A percentile compares a stretch with the other conserved stretches of the same genome.
Evolutionary conservation across 148 eudicot genomes (phyloP).

Genomic region (Rhododendron simsii): DNA sequence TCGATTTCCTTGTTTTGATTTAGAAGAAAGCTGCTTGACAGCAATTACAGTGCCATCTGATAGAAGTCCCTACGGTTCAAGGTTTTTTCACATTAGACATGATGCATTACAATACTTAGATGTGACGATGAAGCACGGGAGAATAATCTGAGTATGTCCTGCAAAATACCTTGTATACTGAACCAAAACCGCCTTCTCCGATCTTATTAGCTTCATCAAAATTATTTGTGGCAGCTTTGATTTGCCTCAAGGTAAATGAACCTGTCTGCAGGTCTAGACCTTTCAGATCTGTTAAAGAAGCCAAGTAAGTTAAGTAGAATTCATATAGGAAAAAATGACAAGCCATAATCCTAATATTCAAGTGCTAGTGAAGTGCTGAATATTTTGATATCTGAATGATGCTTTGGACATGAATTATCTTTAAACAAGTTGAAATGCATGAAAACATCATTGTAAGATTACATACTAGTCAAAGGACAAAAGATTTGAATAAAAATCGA

Average conservation of each 20-base stretch:
- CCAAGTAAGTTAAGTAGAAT: neutral
- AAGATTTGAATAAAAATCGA: too few relatives aligned
- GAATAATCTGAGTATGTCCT: neutral
- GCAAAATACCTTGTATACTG: constrained; percentile 34
- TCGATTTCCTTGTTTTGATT: neutral
- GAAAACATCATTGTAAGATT: neutral
- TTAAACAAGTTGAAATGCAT: neutral
- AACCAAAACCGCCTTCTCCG: constrained; percentile 46
- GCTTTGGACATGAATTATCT: too few relatives aligned
- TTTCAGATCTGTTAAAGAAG: constrained; percentile 22
- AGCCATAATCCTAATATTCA: neutral
- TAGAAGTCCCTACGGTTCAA: constrained; percentile 31
- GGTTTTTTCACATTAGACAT: neutral
- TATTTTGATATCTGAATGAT: neutral
- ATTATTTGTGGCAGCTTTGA: constrained; percentile 41
- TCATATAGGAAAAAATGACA: neutral
- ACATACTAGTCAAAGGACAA: neutral
- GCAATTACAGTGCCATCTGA: constrained; percentile 39
- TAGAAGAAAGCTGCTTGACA: constrained; percentile 11
- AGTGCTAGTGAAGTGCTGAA: neutral
- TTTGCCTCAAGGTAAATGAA: constrained; percentile 32
- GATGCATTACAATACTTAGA: neutral
- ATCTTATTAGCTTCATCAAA: constrained; percentile 37
- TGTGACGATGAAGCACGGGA: neutral
- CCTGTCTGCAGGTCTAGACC: constrained; percentile 36